phyloP scores from a whole-genome alignment of 768 basidiomycete genomes.

The Candolleomyces eurysporus region DNA sequence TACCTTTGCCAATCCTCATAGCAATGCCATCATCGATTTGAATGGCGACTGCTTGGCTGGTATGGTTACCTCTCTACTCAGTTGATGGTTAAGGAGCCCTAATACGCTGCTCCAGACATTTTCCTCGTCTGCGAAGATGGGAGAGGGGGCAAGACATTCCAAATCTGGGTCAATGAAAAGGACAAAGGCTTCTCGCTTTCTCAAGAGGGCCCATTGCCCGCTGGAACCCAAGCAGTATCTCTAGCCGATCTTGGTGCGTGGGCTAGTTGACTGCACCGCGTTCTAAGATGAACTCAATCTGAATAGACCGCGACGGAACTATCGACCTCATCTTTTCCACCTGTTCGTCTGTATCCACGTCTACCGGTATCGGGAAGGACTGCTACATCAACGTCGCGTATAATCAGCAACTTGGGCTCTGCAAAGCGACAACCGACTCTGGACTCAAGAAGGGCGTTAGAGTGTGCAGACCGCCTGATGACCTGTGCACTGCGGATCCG shows the following conservation, averaged over 20 bases:
- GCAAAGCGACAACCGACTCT: constrained; percentile 53
- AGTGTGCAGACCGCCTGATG: constrained; percentile 71
- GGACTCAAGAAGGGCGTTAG: constrained; percentile 47
- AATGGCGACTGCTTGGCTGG: constrained; percentile 96
- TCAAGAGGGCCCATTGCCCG: constrained; percentile 65
- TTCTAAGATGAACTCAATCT: constrained; percentile 4
- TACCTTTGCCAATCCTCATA: constrained; percentile 82
- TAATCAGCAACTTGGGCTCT: constrained; percentile 87
- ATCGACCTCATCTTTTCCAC: constrained; percentile 93
- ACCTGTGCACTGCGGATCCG: constrained; percentile 81
- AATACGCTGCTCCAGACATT: constrained; percentile 51
- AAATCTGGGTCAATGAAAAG: constrained; percentile 93
- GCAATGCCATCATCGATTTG: constrained; percentile 91
- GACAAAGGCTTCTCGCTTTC: constrained; percentile 69
- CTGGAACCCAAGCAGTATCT: constrained; percentile 72
- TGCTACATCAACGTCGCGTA: constrained; percentile 91
- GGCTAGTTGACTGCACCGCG: background rate
- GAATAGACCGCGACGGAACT: constrained; percentile 87
- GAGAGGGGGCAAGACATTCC: constrained; percentile 60
- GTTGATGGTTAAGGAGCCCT: too few relatives aligned
- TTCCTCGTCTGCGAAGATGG: constrained; percentile 84
- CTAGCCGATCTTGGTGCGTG: constrained; percentile 88
- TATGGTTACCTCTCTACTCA: constrained; percentile 18
- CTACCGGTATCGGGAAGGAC: constrained; percentile 67
- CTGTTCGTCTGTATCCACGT: constrained; percentile 66